Conservation (phyloP, 345 rosid genomes). For the Citrus unshiu region DNA sequence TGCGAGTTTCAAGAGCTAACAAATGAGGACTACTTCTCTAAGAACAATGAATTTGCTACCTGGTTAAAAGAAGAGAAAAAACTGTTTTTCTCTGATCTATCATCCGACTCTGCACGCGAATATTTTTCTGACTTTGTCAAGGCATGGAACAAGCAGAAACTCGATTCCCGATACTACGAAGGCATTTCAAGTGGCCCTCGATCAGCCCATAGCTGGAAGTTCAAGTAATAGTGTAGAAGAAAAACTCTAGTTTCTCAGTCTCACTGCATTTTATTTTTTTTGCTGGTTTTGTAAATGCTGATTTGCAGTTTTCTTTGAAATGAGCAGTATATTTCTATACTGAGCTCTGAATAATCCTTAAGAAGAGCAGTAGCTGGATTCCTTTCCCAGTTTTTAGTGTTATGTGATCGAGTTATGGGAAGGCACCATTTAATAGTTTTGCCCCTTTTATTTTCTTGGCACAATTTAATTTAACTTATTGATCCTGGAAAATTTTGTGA, state of each 20-base stretch:
- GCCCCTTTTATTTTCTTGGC: background rate
- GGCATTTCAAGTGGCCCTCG: conserved; percentile 77
- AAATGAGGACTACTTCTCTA: conserved; percentile 76
- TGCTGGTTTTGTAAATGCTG: background rate
- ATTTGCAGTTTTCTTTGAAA: background rate
- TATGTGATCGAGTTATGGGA: background rate
- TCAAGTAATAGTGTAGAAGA: conserved; percentile 33
- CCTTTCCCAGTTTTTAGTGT: background rate
- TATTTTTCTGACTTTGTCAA: conserved; percentile 58
- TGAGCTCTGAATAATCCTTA: background rate
- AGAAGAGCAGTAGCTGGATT: background rate
- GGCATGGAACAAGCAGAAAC: conserved; percentile 79
- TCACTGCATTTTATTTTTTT: background rate
- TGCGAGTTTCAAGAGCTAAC: conserved; percentile 60
- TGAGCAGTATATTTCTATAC: background rate
- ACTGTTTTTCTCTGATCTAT: conserved; percentile 79
- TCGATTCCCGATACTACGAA: conserved; percentile 69
- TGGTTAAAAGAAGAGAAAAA: conserved; percentile 84
- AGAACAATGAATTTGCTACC: conserved; percentile 85
- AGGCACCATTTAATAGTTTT: background rate
- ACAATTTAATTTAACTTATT: background rate
- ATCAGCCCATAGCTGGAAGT: conserved; percentile 78
- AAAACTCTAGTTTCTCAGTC: background rate
- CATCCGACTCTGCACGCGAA: conserved; percentile 66
- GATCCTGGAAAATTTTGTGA: too few species aligned